Conservation (phyloP, 2,329 filamentous ascomycete species). For the Aspergillus sp. region DNA sequence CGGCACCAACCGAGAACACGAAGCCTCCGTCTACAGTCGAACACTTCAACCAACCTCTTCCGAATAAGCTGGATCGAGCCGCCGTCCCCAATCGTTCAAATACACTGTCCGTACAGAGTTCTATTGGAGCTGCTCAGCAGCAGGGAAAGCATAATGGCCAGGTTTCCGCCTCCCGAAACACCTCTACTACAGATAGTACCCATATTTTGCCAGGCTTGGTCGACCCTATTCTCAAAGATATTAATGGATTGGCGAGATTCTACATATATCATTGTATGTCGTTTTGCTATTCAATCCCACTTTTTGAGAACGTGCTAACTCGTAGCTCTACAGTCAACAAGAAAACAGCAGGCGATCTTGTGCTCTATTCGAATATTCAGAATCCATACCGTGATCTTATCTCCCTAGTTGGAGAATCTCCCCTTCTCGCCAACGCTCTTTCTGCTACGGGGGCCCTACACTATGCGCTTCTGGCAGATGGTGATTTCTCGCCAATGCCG, state of each 20-base stretch:
- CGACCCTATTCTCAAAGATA: conserved; percentile 43
- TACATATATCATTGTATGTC: conserved; percentile 42
- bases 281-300: background rate
- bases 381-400: conserved; percentile 47
- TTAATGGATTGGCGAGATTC: conserved; percentile 38
- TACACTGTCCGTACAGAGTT: background rate
- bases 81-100: background rate
- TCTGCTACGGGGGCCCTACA: conserved; percentile 45
- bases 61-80: background rate
- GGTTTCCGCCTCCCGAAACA: background rate
- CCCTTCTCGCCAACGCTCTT: conserved; percentile 42
- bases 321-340: conserved; percentile 23
- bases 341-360: conserved; percentile 39
- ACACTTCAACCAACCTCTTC: conserved; percentile 8
- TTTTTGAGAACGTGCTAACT: conserved; percentile 14
- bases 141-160: background rate
- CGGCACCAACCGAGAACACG: background rate
- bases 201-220: conserved; percentile 35
- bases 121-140: background rate
- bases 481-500: conserved; percentile 27
- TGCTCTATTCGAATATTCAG: conserved; percentile 41
- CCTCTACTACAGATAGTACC: conserved; percentile 11
- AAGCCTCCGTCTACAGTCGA: background rate
- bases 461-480: conserved; percentile 35
- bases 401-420: conserved; percentile 38